phyloP scores from a whole-genome alignment of 345 rosid genomes.

The Gynandropsis gynandra region DNA sequence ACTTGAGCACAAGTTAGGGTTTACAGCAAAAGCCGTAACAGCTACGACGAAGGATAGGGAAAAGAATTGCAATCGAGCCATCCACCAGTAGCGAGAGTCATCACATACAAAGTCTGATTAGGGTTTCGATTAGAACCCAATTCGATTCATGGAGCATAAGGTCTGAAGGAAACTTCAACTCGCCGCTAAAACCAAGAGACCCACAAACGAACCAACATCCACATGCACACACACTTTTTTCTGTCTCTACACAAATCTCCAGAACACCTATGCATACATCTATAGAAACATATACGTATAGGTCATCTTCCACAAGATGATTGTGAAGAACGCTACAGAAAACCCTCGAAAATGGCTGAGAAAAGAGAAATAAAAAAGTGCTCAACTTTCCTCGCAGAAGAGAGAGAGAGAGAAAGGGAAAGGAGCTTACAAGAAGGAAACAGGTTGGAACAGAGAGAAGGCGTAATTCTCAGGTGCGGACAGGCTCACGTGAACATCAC shows the following conservation, averaged over 20 bases:
- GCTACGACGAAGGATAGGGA: conserved; percentile 23
- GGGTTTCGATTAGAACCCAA: conserved; percentile 32
- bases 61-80: conserved; percentile 47
- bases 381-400: conserved; percentile 22
- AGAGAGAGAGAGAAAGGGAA: conserved; percentile 23
- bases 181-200: conserved; percentile 1
- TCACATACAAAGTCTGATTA: conserved; percentile 37
- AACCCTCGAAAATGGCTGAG: conserved; percentile 38
- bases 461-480: conserved; percentile 11
- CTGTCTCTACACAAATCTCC: conserved; percentile 3
- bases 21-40: conserved; percentile 28
- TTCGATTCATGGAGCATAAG: conserved; percentile 26
- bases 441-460: conserved; percentile 33
- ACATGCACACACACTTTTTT: too few species aligned
- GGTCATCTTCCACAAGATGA: conserved; percentile 18
- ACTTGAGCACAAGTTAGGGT: conserved; percentile 26
- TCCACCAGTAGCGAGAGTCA: conserved; percentile 46
- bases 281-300: conserved; percentile 13
- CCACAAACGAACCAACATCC: too few species aligned
- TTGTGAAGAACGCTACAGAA: conserved; percentile 19
- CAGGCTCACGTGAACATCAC: conserved; percentile 20
- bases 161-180: conserved; percentile 17
- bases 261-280: conserved; percentile 9
- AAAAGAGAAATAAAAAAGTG: conserved; percentile 18
- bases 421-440: conserved; percentile 25